Base-by-base conservation (phyloP, 352 stramenopile genomes). In the Globisporangium cystogenes region DNA sequence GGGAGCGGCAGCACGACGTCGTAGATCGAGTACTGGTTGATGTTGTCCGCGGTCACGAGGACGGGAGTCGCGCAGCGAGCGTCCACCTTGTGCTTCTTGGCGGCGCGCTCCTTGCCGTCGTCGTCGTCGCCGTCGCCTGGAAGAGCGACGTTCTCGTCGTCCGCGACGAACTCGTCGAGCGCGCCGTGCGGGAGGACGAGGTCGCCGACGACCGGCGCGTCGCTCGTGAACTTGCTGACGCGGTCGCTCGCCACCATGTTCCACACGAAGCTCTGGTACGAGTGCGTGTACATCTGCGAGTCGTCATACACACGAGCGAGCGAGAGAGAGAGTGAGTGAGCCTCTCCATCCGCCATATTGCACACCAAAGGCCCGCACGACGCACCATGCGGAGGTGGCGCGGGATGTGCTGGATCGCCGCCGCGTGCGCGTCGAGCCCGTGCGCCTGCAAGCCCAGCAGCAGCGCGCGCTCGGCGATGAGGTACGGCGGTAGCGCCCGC, bases 1-100 rank as follows among this genome's bases (percentile, higher is more conserved):
- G 96, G 90, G 16, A 99, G 74, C 23, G 96, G 96, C n/a, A 99
- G 69, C 31, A 99, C 94, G 41, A 99, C 86, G 62, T 99, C 96
- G 51, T 87, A 86, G 48, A 99, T 91, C 27, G 68, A 85, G 69
- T 90, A 98, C 47, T 87, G 55, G n/a, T 68, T 58, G 39, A 97
- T 51, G 64, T 98, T 97, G n/a, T 93, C 78, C 42, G 83, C 68
- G 1, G 86, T 97, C 4, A 98, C 70, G 23, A 97, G 46, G 21
- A 81, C 46, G 10, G 40, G 23, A 33, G 35, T 36, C 2, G 41
- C 27, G 39, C 12, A 16, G 33, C 33, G 16, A 6, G 52, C 51
- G 49, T 55, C 31, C 48, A 52, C 29, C 45, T 63, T 64, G 73
- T 59, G 48, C 86, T 84, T 71, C 58, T 67, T 66, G 10, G 20